These are phyloP conservation scores for Paecilomyces variotii DNA, from an alignment of 2,329 filamentous ascomycete species.

Conservation along the genomic window DNA sequence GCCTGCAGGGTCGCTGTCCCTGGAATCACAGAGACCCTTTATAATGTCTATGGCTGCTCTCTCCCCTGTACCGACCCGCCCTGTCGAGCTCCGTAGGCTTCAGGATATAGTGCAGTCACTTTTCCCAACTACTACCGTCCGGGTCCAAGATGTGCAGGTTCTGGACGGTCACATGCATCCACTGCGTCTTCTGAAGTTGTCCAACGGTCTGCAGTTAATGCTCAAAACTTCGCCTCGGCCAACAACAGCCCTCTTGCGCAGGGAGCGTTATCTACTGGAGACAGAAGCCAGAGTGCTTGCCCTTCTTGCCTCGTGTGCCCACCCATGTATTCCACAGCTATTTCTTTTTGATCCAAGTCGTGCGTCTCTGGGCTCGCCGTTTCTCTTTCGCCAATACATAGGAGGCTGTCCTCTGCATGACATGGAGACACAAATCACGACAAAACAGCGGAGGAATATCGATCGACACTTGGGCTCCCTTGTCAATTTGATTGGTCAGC, in stretches of 20 bases:
- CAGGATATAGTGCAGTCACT: constrained; percentile 22
- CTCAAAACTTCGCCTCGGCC: constrained; percentile 29
- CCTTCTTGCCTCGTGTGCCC: constrained; percentile 25
- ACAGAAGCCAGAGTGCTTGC: constrained; percentile 32
- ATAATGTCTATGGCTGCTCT: constrained; percentile 1
- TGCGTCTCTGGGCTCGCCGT: constrained; percentile 20
- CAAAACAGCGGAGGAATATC: constrained; percentile 22
- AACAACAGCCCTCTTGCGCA: constrained; percentile 30
- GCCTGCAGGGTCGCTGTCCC: background rate
- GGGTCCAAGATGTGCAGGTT: constrained; percentile 17
- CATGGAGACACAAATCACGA: constrained; percentile 20
- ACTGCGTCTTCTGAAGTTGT: constrained; percentile 27
- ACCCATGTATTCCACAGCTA: constrained; percentile 29
- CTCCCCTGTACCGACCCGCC: background rate
- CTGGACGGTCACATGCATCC: constrained; percentile 28
- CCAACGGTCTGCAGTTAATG: constrained; percentile 29
- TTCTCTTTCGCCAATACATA: constrained; percentile 30
- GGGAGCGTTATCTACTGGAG: constrained; percentile 30
- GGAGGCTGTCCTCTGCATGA: constrained; percentile 25
- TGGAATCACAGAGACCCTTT: constrained; percentile 4
- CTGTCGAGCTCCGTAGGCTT: constrained; percentile 16
- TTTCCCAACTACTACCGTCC: constrained; percentile 23
- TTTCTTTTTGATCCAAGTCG: constrained; percentile 28
- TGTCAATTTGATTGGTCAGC: constrained; percentile 35
- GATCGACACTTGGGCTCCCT: constrained; percentile 28